Evolutionary conservation across 257 asterid species (phyloP).

Genomic region (Plantago ovata): DNA sequence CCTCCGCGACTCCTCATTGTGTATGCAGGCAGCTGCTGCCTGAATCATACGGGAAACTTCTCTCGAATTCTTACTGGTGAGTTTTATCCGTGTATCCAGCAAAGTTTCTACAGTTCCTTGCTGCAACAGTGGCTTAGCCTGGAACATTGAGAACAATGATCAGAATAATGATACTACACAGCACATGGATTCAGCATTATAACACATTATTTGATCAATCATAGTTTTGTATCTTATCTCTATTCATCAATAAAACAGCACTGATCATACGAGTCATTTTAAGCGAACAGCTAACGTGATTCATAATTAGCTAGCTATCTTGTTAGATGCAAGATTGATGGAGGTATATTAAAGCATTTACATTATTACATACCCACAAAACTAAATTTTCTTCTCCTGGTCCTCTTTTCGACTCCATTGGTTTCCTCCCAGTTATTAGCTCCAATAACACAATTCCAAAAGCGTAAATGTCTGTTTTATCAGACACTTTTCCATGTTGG

Average conservation of each 20-base stretch:
- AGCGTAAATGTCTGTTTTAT: constrained; percentile 87
- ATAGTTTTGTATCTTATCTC: neutral
- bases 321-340: neutral
- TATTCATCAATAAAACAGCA: neutral
- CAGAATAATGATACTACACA: constrained; percentile 2
- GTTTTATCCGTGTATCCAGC: constrained; percentile 44
- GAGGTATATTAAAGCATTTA: constrained; percentile 13
- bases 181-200: constrained; percentile 5
- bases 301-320: neutral
- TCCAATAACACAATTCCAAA: constrained; percentile 88
- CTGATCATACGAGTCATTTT: no score
- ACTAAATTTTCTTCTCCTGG: constrained; percentile 86
- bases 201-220: neutral
- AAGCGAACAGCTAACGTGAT: no score
- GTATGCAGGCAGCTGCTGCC: constrained; percentile 68
- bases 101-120: constrained; percentile 52
- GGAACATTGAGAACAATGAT: constrained; percentile 5
- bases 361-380: constrained; percentile 82
- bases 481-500: constrained; percentile 92
- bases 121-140: constrained; percentile 72
- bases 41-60: constrained; percentile 44
- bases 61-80: constrained; percentile 28
- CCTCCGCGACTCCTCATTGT: constrained; percentile 57
- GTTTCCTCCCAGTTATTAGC: constrained; percentile 79
- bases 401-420: constrained; percentile 77